Conservation (phyloP, 345 rosid species). For the Cardamine occulta region DNA sequence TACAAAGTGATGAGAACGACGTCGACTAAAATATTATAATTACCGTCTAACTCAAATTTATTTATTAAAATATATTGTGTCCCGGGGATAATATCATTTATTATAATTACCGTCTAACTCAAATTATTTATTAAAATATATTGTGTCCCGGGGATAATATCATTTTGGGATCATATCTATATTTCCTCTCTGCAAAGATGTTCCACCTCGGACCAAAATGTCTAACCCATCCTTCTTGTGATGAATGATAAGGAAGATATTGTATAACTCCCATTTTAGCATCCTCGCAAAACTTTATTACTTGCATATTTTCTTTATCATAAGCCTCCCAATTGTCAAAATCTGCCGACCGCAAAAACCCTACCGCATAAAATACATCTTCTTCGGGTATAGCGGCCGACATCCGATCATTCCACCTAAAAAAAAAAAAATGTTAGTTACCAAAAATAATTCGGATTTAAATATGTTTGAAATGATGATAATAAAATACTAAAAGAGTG, state of each 20-base stretch:
- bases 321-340: conserved; percentile 58
- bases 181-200: conserved; percentile 56
- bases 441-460: background rate
- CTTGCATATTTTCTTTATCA: conserved; percentile 60
- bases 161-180: conserved; percentile 77
- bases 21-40: background rate
- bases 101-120: conserved; percentile 4
- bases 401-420: conserved; percentile 82
- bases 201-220: conserved; percentile 88
- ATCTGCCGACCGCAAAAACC: conserved; percentile 72
- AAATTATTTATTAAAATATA: conserved; percentile 54
- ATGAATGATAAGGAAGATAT: conserved; percentile 66
- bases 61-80: conserved; percentile 66
- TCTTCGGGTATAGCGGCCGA: conserved; percentile 79
- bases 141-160: conserved; percentile 87
- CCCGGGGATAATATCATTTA: conserved; percentile 80
- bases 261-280: conserved; percentile 59
- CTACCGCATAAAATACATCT: conserved; percentile 81
- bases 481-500: background rate
- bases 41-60: conserved; percentile 15
- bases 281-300: conserved; percentile 60
- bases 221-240: conserved; percentile 58
- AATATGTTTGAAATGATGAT: background rate
- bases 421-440: background rate
- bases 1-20: conserved; percentile 16